Percentiles rank a stretch among this genome's conserved stretches.
These are phyloP conservation scores for Aspergillus piperis DNA, from an alignment of 2,329 filamentous ascomycete species.

Conservation along the genomic window DNA sequence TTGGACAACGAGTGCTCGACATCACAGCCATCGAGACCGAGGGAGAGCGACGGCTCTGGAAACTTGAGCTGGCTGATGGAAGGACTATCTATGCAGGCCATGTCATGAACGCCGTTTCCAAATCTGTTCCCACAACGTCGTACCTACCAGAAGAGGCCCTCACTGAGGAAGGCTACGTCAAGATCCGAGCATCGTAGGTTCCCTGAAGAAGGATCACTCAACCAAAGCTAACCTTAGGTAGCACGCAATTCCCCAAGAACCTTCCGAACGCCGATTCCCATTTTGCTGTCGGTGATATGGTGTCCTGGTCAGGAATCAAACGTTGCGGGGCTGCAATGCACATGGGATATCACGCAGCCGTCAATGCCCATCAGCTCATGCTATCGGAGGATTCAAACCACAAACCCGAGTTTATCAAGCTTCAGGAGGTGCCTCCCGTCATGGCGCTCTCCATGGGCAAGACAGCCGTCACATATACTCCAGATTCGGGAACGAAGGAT, in stretches of 20 bases:
- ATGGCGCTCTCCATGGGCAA: conserved; percentile 73
- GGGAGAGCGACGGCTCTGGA: conserved; percentile 22
- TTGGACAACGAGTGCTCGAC: conserved; percentile 30
- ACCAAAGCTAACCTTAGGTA: conserved; percentile 25
- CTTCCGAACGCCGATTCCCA: conserved; percentile 62
- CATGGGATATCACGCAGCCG: conserved; percentile 66
- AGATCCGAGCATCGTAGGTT: conserved; percentile 55
- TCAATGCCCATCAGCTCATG: conserved; percentile 68
- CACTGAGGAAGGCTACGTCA: conserved; percentile 67
- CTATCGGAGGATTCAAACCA: conserved; percentile 44
- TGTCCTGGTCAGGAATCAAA: conserved; percentile 75
- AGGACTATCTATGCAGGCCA: conserved; percentile 61
- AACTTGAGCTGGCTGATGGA: conserved; percentile 63
- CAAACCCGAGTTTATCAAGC: conserved; percentile 50
- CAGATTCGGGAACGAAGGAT: conserved; percentile 53
- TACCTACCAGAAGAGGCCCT: conserved; percentile 63
- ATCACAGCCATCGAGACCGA: conserved; percentile 23
- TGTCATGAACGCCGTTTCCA: conserved; percentile 70
- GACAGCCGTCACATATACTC: conserved; percentile 65
- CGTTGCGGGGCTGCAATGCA: conserved; percentile 75
- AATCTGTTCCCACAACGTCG: conserved; percentile 60
- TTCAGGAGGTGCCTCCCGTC: conserved; percentile 61
- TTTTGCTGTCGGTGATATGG: conserved; percentile 70
- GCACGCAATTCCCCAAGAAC: conserved; percentile 56
- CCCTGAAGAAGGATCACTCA: background rate